Evolutionary conservation across 2,329 filamentous ascomycete genomes (phyloP), one percentile per base, ranked within the genome.

Genomic region (Ceratocystis harringtonii): DNA sequence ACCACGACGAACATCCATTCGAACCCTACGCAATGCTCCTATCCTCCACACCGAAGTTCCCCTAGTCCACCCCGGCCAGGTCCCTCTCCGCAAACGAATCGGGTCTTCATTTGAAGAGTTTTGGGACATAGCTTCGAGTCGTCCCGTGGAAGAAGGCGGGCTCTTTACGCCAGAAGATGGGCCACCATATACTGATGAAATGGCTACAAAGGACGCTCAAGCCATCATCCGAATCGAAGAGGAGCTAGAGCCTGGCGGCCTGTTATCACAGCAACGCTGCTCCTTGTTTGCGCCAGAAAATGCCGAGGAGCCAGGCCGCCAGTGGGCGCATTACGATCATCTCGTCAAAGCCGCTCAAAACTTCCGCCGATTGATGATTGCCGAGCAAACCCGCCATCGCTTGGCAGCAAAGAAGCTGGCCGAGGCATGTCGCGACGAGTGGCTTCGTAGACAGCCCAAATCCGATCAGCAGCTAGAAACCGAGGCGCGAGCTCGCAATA

Each of bases 241-340:
- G 61, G 92, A 90, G 69, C 84, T 84, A 2, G 80, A 89, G 70
- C 83, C 85, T 4, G 92, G 91, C 17, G 90, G 90, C 1, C 73
- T 91, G 3, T 79, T 96, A 32, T 90, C 87, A 62, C 77, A 80
- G 64, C 84, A 85, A 67, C 80, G 81, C 67, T 92, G 89, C 72
- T 86, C 85, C 1, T 76, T 87, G 28, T 94, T 89, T 70, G 80
- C 85, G 19, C 88, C 89, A 0, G 89, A 94, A 68, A 79, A 84
- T 12, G 78, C 77, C 67, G 85, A 89, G 66, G 88, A 95, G 70
- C 89, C 89, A 0, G 82, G 84, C 0, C 81, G 82, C 63, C 90
- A 94, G 71, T 97, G 90, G 79, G 85, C 88, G n/a, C 91, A 95
- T 70, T 82, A 84, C 72, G 92, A 97, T 71, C 89, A 97, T 72